phyloP scores from a whole-genome alignment of 2,329 filamentous ascomycete genomes.

The Alternaria sp. region DNA sequence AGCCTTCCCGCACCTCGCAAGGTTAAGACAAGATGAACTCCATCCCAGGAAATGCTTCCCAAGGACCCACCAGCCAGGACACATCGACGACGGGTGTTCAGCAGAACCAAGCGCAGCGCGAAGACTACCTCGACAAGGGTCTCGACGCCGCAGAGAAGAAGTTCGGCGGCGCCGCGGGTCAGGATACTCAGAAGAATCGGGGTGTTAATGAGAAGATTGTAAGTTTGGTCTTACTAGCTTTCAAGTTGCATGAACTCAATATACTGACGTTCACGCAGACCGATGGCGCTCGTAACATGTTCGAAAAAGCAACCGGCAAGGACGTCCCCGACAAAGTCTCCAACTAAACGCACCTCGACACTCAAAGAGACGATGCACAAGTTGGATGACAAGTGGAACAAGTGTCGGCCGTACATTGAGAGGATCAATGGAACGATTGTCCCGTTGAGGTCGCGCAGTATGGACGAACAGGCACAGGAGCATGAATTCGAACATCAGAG shows the following conservation, averaged over 20 bases:
- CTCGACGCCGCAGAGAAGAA: conserved; percentile 49
- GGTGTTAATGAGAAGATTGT: conserved; percentile 48
- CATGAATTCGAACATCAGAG: neutral
- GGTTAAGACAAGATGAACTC: conserved; percentile 12
- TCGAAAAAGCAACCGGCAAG: conserved; percentile 60
- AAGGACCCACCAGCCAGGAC: conserved; percentile 1
- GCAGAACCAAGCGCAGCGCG: conserved; percentile 3
- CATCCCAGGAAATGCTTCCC: neutral
- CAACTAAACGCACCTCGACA: conserved; percentile 43
- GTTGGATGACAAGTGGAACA: conserved; percentile 16
- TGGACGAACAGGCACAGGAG: neutral
- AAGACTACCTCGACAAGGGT: conserved; percentile 24
- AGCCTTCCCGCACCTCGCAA: neutral
- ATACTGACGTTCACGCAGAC: conserved; percentile 39
- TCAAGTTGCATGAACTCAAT: neutral
- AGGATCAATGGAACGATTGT: conserved; percentile 19
- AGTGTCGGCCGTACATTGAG: conserved; percentile 18
- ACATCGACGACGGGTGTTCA: neutral
- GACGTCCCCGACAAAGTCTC: conserved; percentile 58
- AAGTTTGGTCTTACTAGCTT: conserved; percentile 6
- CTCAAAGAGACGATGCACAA: conserved; percentile 5
- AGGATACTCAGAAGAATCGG: conserved; percentile 49
- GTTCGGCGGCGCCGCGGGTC: conserved; percentile 46
- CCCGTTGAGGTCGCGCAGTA: neutral
- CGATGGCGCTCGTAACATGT: conserved; percentile 56